These are phyloP conservation scores for Nematodospora anomalae DNA, from an alignment of 1,139 yeast species.

Conservation along the genomic window DNA sequence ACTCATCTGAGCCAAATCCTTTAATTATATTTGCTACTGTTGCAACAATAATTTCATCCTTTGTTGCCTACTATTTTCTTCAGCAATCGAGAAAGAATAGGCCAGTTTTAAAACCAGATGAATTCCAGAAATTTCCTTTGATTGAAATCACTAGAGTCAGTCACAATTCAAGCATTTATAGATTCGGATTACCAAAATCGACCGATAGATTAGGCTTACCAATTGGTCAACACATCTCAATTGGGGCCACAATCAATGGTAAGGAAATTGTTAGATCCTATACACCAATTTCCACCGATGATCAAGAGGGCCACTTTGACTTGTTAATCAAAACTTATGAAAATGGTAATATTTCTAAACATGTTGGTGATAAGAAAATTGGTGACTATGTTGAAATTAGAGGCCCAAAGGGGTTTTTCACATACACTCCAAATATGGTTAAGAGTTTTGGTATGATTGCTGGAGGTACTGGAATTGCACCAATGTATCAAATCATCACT, in stretches of 20 bases:
- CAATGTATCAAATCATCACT: slow-evolving; percentile 81
- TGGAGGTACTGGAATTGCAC: slow-evolving; percentile 97
- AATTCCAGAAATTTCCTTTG: slow-evolving; percentile 79
- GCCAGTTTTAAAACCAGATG: slow-evolving; percentile 62
- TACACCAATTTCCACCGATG: slow-evolving; percentile 90
- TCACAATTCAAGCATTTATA: slow-evolving; percentile 81
- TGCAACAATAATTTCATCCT: slow-evolving; percentile 40
- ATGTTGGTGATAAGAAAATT: slow-evolving; percentile 61
- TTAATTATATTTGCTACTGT: slow-evolving; percentile 40
- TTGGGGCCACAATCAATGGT: slow-evolving; percentile 64
- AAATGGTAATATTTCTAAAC: slow-evolving; percentile 82
- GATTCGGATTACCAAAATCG: slow-evolving; percentile 79
- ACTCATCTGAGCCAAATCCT: slow-evolving; percentile 36
- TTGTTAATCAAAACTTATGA: slow-evolving; percentile 90
- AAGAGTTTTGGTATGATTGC: slow-evolving; percentile 82
- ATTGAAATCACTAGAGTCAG: slow-evolving; percentile 75
- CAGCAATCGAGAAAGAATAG: slow-evolving; percentile 40
- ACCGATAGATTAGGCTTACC: slow-evolving; percentile 84
- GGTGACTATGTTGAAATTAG: slow-evolving; percentile 52
- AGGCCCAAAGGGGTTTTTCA: slow-evolving; percentile 94
- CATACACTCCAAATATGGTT: slow-evolving; percentile 80
- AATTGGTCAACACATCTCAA: slow-evolving; percentile 89
- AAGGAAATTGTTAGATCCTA: slow-evolving; percentile 88
- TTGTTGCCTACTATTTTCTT: slow-evolving; percentile 38
- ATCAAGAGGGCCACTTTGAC: slow-evolving; percentile 84